Percentiles rank a stretch among this genome's conserved stretches.
Evolutionary conservation across 352 stramenopile species (phyloP).

Genomic region (Phytophthora crassamura): DNA sequence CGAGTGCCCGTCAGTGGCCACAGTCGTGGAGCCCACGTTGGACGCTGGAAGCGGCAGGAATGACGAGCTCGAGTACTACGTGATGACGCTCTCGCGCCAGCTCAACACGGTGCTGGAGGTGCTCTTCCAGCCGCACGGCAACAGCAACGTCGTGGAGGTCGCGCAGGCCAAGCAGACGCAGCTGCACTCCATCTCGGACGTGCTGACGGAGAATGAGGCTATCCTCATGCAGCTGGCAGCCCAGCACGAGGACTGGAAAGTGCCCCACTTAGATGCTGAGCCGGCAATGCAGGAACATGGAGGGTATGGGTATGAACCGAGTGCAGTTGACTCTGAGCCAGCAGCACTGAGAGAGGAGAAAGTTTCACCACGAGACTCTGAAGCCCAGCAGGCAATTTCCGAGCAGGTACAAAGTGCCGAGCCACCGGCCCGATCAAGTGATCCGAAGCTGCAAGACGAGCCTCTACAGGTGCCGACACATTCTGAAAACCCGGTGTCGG

Average conservation of each 20-base stretch:
- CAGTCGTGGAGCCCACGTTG: slow-evolving; percentile 3
- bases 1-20: slow-evolving; percentile 5
- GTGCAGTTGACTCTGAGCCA: background rate
- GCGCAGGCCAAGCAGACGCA: slow-evolving; percentile 48
- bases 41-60: slow-evolving; percentile 17
- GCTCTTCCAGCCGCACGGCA: slow-evolving; percentile 54
- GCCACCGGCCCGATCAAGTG: background rate
- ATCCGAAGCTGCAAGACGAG: background rate
- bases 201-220: slow-evolving; percentile 65
- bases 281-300: background rate
- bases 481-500: background rate
- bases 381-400: background rate
- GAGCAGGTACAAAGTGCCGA: background rate
- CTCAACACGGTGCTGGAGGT: slow-evolving; percentile 70
- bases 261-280: background rate
- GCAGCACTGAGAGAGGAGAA: background rate
- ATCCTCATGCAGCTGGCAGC: slow-evolving; percentile 58
- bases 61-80: slow-evolving; percentile 66
- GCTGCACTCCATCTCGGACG: slow-evolving; percentile 54
- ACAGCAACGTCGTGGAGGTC: slow-evolving; percentile 32
- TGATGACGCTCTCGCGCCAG: slow-evolving; percentile 63
- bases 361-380: background rate
- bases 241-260: slow-evolving; percentile 13
- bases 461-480: background rate
- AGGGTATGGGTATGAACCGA: background rate